Conservation (phyloP, 129 eudicot genomes). For the Tanacetum coccineum region DNA sequence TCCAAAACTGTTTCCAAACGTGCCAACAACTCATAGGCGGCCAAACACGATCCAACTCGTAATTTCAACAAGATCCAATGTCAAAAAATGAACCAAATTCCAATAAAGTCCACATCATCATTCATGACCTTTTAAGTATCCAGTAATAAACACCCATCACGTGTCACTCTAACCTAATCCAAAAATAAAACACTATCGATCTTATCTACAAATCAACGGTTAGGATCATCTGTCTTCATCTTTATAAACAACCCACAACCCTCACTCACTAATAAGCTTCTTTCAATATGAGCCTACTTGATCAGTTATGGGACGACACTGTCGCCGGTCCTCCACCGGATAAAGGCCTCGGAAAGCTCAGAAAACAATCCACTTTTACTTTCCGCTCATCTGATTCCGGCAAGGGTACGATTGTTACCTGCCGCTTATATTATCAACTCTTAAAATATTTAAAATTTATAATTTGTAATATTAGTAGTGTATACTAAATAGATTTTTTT, state of each 20-base stretch:
- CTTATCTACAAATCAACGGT: slow-evolving; percentile 73
- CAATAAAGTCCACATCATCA: slow-evolving; percentile 13
- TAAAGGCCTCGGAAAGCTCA: slow-evolving; percentile 80
- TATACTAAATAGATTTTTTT: background rate
- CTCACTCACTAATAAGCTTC: slow-evolving; percentile 36
- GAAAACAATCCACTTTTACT: slow-evolving; percentile 64
- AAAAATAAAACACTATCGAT: slow-evolving; percentile 12
- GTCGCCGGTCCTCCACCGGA: slow-evolving; percentile 97
- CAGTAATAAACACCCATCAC: slow-evolving; percentile 26
- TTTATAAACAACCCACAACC: slow-evolving; percentile 14
- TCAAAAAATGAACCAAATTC: background rate
- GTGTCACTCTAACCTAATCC: slow-evolving; percentile 32
- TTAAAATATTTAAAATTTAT: background rate
- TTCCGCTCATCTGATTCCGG: slow-evolving; percentile 54
- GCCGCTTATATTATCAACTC: too few species aligned
- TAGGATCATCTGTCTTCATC: slow-evolving; percentile 25
- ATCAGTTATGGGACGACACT: slow-evolving; percentile 96
- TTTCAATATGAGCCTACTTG: slow-evolving; percentile 66
- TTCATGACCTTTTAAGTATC: slow-evolving; percentile 24
- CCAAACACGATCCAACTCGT: slow-evolving; percentile 14
- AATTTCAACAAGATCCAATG: slow-evolving; percentile 8
- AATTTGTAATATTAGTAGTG: slow-evolving; percentile 4
- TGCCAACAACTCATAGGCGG: slow-evolving; percentile 27
- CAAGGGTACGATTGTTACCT: slow-evolving; percentile 69
- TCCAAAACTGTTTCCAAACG: slow-evolving; percentile 5